These are phyloP conservation scores for Ascochyta pisi DNA, from an alignment of 2,329 filamentous ascomycete species.

Conservation along the genomic window DNA sequence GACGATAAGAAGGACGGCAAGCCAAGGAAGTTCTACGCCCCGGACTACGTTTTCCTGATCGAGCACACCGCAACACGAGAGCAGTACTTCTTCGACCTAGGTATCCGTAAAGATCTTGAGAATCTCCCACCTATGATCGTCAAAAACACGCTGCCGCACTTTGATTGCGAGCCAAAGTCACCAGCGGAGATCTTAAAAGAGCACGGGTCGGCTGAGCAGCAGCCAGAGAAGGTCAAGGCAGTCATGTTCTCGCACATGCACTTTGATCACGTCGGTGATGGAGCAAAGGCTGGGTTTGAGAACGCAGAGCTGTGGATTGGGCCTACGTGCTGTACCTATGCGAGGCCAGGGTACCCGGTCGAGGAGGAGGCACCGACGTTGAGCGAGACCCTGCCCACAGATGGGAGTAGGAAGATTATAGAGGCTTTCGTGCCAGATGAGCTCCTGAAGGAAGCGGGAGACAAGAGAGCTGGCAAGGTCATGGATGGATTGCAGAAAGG, in stretches of 20 bases:
- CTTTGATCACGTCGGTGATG: conserved; percentile 52
- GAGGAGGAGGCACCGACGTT: conserved; percentile 39
- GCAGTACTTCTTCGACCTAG: conserved; percentile 62
- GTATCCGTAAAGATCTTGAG: conserved; percentile 56
- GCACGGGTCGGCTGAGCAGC: conserved; percentile 35
- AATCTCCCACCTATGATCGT: conserved; percentile 50
- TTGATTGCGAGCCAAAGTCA: conserved; percentile 45
- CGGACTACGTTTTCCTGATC: conserved; percentile 44
- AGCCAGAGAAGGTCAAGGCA: conserved; percentile 50
- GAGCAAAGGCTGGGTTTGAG: conserved; percentile 44
- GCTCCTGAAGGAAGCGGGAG: conserved; percentile 24
- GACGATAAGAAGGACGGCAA: conserved; percentile 42
- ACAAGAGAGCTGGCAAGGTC: conserved; percentile 37
- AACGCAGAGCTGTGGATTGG: conserved; percentile 51
- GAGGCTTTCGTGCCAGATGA: conserved; percentile 43
- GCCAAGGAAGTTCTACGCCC: conserved; percentile 30
- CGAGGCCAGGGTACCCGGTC: conserved; percentile 39
- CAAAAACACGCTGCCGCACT: conserved; percentile 51
- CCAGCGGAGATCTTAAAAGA: conserved; percentile 38
- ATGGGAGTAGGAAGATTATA: conserved; percentile 53
- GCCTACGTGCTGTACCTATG: conserved; percentile 41
- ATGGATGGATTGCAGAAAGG: conserved; percentile 30
- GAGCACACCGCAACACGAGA: conserved; percentile 38
- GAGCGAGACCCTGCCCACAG: conserved; percentile 52
- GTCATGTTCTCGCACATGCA: conserved; percentile 51